Evolutionary conservation across 306 rosid species (phyloP), one percentile per base, ranked within the genome.

Genomic region (Psophocarpus tetragonolobus): DNA sequence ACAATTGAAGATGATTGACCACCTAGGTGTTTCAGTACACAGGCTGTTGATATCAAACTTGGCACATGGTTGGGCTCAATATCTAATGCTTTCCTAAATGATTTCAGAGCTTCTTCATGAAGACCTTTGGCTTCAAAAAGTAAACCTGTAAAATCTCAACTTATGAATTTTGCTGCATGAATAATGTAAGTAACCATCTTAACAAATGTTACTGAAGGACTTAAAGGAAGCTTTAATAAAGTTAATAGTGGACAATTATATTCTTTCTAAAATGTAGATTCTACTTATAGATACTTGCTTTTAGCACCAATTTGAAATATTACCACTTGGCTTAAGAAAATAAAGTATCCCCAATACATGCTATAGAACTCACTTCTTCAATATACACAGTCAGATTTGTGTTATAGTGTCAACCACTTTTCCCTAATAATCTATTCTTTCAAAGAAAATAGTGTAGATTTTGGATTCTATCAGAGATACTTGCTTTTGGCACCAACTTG

Each of bases 41-140:
- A 72, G 5, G 97, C 94, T 24, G 94, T 83, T 33, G 97, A 92
- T 86, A 92, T 83, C 91, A 94, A 90, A 87, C 98, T 94, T 18
- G 83, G 85, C 44, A 90, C 92, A 74, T 94, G 92, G 68, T 82
- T 80, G 10, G 92, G 94, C 10, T 94, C 96, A 32, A 89, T 81
- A 78, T 89, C 97, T 76, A 94, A 83, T 21, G 94, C 97, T 62
- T 86, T 88, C 70, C 85, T 84, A 81, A 84, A 94, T 74, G 94
- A 84, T 54, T 81, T 83, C 85, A 94, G 14, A 12, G 98, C 94
- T 58, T 92, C 97, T 88, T 82, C 88, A 68, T 85, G 88, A 68
- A 77, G 86, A 75, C 92, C 96, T 84, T 89, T 88, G 0, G 96
- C 96, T 83, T 92, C 90, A 26, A 83, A 78, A 26, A 92, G 88